Evolutionary conservation across 2,329 filamentous ascomycete species (phyloP), one percentile per base, ranked within the genome.

Genomic region (Fonsecaea erecta): DNA sequence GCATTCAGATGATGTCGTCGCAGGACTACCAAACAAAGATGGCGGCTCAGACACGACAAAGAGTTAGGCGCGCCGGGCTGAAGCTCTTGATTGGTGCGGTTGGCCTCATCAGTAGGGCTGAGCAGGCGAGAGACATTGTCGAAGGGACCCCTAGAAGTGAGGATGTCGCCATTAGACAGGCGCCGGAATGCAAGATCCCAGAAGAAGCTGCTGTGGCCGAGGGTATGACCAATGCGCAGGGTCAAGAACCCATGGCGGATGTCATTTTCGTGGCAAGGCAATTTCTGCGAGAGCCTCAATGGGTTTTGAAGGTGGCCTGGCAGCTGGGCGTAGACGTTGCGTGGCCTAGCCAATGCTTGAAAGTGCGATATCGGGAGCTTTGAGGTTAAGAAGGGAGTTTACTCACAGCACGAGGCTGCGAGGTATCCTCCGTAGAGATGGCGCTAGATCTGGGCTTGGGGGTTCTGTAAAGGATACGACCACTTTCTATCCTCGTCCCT

Each of bases 251-350:
- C 16, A 68, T 68, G 63, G 71, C 82, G 0, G 83, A 85, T 75
- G 79, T 80, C 0, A 76, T 85, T 26, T 68, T 85, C n/a, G 77
- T 85, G 37, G 83, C 80, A 0, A 76, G 83, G 51, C 83, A 85
- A 67, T 85, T 85, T 65, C 78, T 85, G 77, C 75, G 83, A 7
- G 83, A 85, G 73, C 82, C 83, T 0, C 83, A 84, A 68, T 85
- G 83, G 83, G 83, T 85, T 28, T 67, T 85, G 37, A 80, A 73
- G 48, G 82, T 84, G 1, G 83, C 82, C 8, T 81, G 79, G 74
- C 76, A 79, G 70, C 65, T 85, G 64, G 79, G 77, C 2, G 76
- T 85, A 0, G 78, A 83, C 65, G 74, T 85, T 59, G 77, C 78
- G 0, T 80, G 81, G 75, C 81, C 83, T 3, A 76, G 70, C 52